Percentiles rank a stretch among this genome's conserved stretches.
These are phyloP conservation scores for Leccinum disarticulatum DNA, from an alignment of 768 basidiomycete genomes.

Conservation along the genomic window DNA sequence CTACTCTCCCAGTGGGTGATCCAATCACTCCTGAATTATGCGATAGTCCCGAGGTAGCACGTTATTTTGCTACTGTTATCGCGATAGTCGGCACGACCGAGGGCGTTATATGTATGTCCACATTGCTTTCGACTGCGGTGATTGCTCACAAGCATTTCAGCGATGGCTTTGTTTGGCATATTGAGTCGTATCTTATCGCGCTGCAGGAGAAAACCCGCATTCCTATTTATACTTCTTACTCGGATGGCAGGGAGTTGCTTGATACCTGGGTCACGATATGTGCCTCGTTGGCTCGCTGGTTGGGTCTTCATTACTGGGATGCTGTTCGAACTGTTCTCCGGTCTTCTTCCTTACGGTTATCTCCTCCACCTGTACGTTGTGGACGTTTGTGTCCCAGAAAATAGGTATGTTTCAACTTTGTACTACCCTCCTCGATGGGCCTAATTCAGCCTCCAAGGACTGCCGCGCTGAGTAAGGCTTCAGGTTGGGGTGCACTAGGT, in stretches of 20 bases:
- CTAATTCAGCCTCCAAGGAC: conserved; percentile 24
- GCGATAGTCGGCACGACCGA: conserved; percentile 15
- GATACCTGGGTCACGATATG: conserved; percentile 18
- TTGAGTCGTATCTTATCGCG: conserved; percentile 26
- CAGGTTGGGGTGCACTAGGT: conserved; percentile 34
- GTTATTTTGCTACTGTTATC: conserved; percentile 22
- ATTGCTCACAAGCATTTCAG: conserved; percentile 16
- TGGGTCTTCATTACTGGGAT: conserved; percentile 23
- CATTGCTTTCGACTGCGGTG: background rate
- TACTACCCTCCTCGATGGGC: background rate
- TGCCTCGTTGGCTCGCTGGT: conserved; percentile 14
- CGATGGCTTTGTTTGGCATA: conserved; percentile 22
- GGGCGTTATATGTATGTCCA: conserved; percentile 24
- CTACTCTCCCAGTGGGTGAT: conserved; percentile 8
- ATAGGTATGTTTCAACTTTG: conserved; percentile 15
- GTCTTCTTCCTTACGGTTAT: conserved; percentile 13
- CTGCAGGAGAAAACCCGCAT: conserved; percentile 27
- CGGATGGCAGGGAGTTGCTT: conserved; percentile 13
- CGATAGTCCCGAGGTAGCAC: conserved; percentile 19
- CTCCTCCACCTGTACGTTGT: conserved; percentile 31
- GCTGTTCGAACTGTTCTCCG: conserved; percentile 15
- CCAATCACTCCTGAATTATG: conserved; percentile 18
- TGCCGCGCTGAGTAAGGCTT: conserved; percentile 23
- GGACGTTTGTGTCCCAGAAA: conserved; percentile 25
- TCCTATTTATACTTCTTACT: conserved; percentile 12